A percentile compares a stretch with the other conserved stretches of the same genome.
Evolutionary conservation across 2,329 filamentous ascomycete genomes (phyloP).

Genomic region (Pezicula neosporulosa): DNA sequence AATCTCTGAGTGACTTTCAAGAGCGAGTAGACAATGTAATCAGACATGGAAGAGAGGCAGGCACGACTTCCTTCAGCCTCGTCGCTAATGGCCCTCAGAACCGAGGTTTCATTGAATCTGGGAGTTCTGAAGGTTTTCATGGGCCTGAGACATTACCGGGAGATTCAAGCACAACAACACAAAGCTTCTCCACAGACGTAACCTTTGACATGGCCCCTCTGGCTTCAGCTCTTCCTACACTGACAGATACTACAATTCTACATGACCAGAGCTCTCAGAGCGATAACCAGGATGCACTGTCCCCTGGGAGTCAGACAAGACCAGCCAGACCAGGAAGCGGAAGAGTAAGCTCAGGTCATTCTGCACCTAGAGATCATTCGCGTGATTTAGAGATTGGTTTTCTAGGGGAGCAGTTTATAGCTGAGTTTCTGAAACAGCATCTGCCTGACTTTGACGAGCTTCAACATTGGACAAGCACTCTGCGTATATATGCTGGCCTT

Average conservation of each 20-base stretch:
- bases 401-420: neutral
- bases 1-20: neutral
- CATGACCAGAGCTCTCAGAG: too few species aligned
- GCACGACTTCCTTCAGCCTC: neutral
- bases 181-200: neutral
- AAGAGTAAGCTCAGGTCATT: neutral
- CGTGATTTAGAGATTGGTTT: neutral
- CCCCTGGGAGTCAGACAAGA: too few species aligned
- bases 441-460: neutral
- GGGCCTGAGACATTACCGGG: neutral
- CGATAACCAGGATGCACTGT: too few species aligned
- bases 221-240: too few species aligned
- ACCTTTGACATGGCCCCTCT: neutral
- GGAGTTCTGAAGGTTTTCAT: neutral
- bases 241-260: too few species aligned
- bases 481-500: neutral
- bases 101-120: neutral
- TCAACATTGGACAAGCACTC: neutral
- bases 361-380: neutral
- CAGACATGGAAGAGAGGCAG: neutral
- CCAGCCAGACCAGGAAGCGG: too few species aligned
- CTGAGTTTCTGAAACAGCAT: neutral
- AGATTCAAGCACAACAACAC: neutral
- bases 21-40: neutral
- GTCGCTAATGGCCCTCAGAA: neutral